phyloP scores from a whole-genome alignment of 2,329 filamentous ascomycete species.

The Penicillium verrucosum region DNA sequence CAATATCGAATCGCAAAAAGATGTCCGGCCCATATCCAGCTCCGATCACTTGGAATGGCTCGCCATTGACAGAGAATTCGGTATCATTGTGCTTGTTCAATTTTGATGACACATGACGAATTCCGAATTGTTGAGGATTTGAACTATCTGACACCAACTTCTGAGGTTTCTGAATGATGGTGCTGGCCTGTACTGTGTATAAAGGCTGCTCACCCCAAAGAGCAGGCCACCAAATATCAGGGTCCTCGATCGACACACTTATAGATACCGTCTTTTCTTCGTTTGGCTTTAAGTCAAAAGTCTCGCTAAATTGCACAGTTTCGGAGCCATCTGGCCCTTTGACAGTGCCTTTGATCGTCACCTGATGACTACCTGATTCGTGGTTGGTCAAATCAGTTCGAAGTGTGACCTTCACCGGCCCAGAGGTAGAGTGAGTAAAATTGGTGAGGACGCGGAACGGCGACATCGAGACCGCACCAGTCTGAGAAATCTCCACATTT shows the following conservation, averaged over 20 bases:
- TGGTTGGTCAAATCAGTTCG: slow-evolving; percentile 39
- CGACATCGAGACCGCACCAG: slow-evolving; percentile 48
- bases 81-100: slow-evolving; percentile 55
- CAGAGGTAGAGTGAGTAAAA: slow-evolving; percentile 35
- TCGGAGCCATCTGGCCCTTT: slow-evolving; percentile 11
- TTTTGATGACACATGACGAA: slow-evolving; percentile 53
- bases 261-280: slow-evolving; percentile 43
- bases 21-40: slow-evolving; percentile 61
- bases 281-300: slow-evolving; percentile 39
- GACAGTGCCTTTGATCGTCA: slow-evolving; percentile 24
- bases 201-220: slow-evolving; percentile 58
- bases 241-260: slow-evolving; percentile 39
- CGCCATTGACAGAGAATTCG: slow-evolving; percentile 54
- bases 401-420: slow-evolving; percentile 42
- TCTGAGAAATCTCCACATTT: slow-evolving; percentile 55
- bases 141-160: slow-evolving; percentile 34
- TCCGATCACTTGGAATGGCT: slow-evolving; percentile 59
- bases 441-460: slow-evolving; percentile 48
- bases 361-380: slow-evolving; percentile 17
- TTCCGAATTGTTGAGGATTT: slow-evolving; percentile 47
- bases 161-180: slow-evolving; percentile 17
- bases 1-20: slow-evolving; percentile 56
- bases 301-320: slow-evolving; percentile 27
- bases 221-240: slow-evolving; percentile 61
- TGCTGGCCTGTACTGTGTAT: slow-evolving; percentile 41